Evolutionary conservation across 768 basidiomycete species (phyloP).

Genomic region (Podaxis sp.): DNA sequence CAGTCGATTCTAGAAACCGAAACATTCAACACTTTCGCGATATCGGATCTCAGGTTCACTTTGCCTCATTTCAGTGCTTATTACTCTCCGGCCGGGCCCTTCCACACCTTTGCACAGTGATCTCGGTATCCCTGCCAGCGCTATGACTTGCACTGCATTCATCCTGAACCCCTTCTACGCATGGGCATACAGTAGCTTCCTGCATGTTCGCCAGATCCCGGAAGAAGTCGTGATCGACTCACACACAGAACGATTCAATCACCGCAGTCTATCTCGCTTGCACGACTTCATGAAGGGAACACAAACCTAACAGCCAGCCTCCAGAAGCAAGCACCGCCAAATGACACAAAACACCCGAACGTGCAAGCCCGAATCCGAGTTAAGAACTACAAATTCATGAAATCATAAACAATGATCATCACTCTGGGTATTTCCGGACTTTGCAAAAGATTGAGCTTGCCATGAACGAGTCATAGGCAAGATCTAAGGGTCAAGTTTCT

Average conservation of each 20-base stretch:
- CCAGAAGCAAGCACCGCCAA: neutral
- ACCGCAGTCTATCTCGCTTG: neutral
- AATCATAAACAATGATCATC: neutral
- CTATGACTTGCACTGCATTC: neutral
- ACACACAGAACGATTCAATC: neutral
- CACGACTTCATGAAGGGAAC: neutral
- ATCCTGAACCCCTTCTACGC: neutral
- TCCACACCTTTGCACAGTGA: neutral
- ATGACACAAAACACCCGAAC: constrained; percentile 1
- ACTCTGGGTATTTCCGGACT: neutral
- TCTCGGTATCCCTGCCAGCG: neutral
- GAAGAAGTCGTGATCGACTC: neutral
- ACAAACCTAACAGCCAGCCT: neutral
- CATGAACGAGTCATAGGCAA: neutral
- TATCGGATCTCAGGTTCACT: neutral
- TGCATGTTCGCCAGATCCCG: neutral
- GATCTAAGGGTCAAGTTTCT: neutral
- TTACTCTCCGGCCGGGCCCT: neutral
- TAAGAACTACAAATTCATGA: neutral
- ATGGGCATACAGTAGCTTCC: neutral
- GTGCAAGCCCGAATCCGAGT: neutral
- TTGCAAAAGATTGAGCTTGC: neutral
- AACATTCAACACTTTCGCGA: neutral
- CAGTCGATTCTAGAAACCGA: constrained; percentile 1
- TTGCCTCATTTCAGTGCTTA: neutral